These are phyloP conservation scores for Penicillium aurantiogriseum DNA, from an alignment of 2,329 filamentous ascomycete genomes.

Conservation along the genomic window DNA sequence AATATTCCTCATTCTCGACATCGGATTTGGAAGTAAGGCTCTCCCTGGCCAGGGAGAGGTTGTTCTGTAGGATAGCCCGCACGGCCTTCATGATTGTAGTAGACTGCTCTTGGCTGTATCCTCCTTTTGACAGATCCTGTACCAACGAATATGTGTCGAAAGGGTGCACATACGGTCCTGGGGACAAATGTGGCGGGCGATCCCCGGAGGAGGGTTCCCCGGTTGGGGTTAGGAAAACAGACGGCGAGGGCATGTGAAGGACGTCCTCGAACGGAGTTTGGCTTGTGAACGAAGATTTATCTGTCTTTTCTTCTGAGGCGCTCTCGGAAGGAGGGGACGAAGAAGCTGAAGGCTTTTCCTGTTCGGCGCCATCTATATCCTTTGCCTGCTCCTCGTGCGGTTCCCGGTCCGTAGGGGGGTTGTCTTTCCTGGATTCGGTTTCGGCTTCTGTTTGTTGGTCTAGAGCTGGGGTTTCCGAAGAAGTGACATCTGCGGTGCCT, in stretches of 20 bases:
- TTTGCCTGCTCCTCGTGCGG: constrained; percentile 20
- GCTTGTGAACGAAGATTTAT: constrained; percentile 16
- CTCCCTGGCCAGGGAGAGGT: constrained; percentile 76
- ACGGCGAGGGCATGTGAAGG: constrained; percentile 43
- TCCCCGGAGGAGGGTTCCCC: constrained; percentile 31
- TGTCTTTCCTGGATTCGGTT: constrained; percentile 14
- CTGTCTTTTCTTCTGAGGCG: constrained; percentile 16
- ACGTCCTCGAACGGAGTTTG: constrained; percentile 39
- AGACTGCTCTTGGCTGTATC: constrained; percentile 72
- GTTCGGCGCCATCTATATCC: constrained; percentile 17
- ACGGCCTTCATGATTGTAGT: constrained; percentile 91
- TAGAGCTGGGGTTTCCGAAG: constrained; percentile 10
- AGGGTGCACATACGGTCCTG: constrained; percentile 85
- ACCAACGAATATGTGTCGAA: constrained; percentile 94
- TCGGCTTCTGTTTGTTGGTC: constrained; percentile 11
- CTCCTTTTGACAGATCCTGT: constrained; percentile 68
- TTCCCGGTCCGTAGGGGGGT: constrained; percentile 20
- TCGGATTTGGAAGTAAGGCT: constrained; percentile 86
- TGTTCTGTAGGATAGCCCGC: constrained; percentile 70
- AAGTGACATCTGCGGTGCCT: constrained; percentile 10
- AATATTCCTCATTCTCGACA: constrained; percentile 90
- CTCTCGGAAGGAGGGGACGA: constrained; percentile 9
- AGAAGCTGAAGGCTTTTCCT: constrained; percentile 10
- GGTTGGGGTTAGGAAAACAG: constrained; percentile 33
- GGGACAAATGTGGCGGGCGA: constrained; percentile 62